phyloP scores from a whole-genome alignment of 1,284 basidiomycete genomes.

The Tylopilus sp. region DNA sequence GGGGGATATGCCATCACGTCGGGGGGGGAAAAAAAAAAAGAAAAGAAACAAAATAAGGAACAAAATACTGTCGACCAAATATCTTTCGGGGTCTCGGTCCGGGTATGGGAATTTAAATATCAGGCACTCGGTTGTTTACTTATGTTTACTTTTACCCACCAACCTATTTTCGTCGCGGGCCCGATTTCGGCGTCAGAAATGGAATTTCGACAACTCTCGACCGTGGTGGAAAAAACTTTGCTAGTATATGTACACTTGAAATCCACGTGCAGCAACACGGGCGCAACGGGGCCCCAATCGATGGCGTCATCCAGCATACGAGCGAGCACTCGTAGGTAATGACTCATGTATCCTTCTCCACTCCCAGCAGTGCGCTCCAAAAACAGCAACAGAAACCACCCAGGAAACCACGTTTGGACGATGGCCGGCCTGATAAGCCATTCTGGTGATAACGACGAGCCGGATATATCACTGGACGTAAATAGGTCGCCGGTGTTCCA shows the following conservation, averaged over 20 bases:
- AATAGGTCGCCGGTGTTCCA: background rate
- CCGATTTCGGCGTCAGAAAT: conserved; percentile 15
- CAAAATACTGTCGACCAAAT: conserved; percentile 6
- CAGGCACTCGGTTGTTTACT: conserved; percentile 23
- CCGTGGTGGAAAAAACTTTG: too few species aligned
- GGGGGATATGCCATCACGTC: conserved; percentile 27
- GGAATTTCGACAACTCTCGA: conserved; percentile 15
- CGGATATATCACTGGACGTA: background rate
- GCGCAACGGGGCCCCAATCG: too few species aligned
- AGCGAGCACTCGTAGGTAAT: too few species aligned
- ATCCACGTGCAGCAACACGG: too few species aligned
- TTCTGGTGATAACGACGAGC: background rate
- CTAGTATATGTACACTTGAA: too few species aligned
- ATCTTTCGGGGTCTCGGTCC: conserved; percentile 34
- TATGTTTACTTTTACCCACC: conserved; percentile 27
- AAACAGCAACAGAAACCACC: background rate
- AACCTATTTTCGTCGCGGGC: conserved; percentile 18
- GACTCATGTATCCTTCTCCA: too few species aligned
- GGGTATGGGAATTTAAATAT: conserved; percentile 28
- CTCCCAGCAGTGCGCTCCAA: background rate
- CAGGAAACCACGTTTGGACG: background rate
- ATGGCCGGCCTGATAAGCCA: conserved; percentile 7
- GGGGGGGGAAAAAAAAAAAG: background rate
- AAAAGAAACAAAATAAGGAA: background rate
- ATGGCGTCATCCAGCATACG: too few species aligned